phyloP scores from a whole-genome alignment of 2,329 filamentous ascomycete species.

The Plenodomus tracheiphilus region DNA sequence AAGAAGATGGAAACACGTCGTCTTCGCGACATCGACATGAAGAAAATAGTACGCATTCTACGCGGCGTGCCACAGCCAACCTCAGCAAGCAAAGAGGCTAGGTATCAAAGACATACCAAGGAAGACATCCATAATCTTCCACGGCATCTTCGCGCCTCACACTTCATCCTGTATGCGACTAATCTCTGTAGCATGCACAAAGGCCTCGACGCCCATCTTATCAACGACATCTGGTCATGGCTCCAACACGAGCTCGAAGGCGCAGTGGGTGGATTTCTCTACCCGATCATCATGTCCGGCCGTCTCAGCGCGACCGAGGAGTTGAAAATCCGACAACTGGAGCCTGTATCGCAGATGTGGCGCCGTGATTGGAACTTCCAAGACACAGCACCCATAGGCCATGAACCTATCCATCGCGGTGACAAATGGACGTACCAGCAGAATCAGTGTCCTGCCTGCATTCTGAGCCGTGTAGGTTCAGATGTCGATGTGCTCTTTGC shows the following conservation, averaged over 20 bases:
- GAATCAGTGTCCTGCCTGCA: conserved; percentile 33
- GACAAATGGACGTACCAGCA: conserved; percentile 25
- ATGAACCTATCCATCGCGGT: conserved; percentile 16
- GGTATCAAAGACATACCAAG: conserved; percentile 12
- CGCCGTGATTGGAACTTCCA: conserved; percentile 16
- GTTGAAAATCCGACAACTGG: conserved; percentile 24
- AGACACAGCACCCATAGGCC: conserved; percentile 17
- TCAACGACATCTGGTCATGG: conserved; percentile 27
- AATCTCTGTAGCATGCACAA: conserved; percentile 30
- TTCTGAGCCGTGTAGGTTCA: conserved; percentile 34
- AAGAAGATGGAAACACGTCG: conserved; percentile 15
- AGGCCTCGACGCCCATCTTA: conserved; percentile 20
- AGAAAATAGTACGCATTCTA: conserved; percentile 25
- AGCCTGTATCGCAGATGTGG: conserved; percentile 36
- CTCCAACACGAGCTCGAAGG: conserved; percentile 27
- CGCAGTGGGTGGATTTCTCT: conserved; percentile 28
- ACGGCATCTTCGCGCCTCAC: conserved; percentile 21
- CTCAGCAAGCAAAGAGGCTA: conserved; percentile 1
- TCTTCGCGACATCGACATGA: conserved; percentile 29
- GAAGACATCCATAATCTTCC: conserved; percentile 26
- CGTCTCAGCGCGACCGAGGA: conserved; percentile 22
- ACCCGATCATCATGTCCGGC: conserved; percentile 26
- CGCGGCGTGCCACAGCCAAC: conserved; percentile 8
- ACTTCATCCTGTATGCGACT: conserved; percentile 11
- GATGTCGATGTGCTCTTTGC: conserved; percentile 27